These are phyloP conservation scores for Pythium myriotylum DNA, from an alignment of 352 stramenopile species.

Conservation along the genomic window DNA sequence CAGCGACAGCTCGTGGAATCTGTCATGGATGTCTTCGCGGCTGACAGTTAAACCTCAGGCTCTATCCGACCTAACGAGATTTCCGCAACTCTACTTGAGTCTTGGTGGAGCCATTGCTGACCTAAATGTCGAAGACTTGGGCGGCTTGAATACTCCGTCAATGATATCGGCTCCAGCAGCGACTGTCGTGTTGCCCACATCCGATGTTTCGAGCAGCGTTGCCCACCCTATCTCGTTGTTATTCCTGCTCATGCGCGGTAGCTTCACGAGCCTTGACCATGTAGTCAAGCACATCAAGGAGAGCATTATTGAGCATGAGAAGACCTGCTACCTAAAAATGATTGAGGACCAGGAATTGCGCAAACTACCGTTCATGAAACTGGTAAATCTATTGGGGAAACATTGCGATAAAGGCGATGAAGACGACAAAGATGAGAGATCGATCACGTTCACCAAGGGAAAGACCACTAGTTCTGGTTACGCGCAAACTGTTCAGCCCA, in stretches of 20 bases:
- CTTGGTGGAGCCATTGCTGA: slow-evolving; percentile 57
- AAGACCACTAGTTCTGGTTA: slow-evolving; percentile 8
- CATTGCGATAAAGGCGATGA: slow-evolving; percentile 9
- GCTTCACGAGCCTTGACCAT: slow-evolving; percentile 60
- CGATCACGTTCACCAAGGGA: slow-evolving; percentile 23
- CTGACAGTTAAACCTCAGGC: slow-evolving; percentile 54
- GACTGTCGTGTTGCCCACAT: neutral
- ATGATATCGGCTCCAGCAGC: neutral
- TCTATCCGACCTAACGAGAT: slow-evolving; percentile 54
- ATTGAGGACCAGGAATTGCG: slow-evolving; percentile 48
- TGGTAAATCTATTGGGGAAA: slow-evolving; percentile 55
- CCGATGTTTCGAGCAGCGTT: slow-evolving; percentile 12
- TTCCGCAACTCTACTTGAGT: slow-evolving; percentile 49
- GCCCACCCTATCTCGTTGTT: slow-evolving; percentile 69
- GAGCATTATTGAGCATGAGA: slow-evolving; percentile 68
- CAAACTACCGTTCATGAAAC: slow-evolving; percentile 52
- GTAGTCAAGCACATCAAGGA: slow-evolving; percentile 59
- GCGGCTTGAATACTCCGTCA: slow-evolving; percentile 7
- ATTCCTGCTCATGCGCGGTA: slow-evolving; percentile 70
- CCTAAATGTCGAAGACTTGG: slow-evolving; percentile 56
- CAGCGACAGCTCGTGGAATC: slow-evolving; percentile 48
- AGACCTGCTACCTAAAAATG: slow-evolving; percentile 82
- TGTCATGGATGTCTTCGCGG: slow-evolving; percentile 66
- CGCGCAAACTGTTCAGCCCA: slow-evolving; percentile 10
- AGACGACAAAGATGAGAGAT: slow-evolving; percentile 22